Percentiles rank a stretch among this genome's conserved stretches.
These are phyloP conservation scores for Volvariella surrecta DNA, from an alignment of 1,284 basidiomycete species.

Conservation along the genomic window DNA sequence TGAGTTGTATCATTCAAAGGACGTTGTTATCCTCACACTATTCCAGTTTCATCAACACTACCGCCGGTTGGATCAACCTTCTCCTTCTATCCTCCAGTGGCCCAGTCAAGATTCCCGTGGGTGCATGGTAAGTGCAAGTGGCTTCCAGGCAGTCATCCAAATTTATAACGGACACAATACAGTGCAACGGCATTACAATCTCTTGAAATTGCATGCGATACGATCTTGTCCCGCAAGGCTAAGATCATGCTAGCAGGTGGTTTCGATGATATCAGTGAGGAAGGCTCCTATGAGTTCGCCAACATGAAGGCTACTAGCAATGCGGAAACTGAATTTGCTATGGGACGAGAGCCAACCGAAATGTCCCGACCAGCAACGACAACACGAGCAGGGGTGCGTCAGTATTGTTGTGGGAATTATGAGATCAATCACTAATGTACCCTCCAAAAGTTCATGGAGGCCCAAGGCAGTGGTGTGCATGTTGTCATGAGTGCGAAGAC, in stretches of 20 bases:
- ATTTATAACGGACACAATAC: conserved; percentile 1
- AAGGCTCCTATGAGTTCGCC: conserved; percentile 95
- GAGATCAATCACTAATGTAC: too few species aligned
- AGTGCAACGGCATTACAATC: conserved; percentile 97
- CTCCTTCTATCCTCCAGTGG: conserved; percentile 91
- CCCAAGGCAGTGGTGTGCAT: conserved; percentile 94
- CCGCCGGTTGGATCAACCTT: conserved; percentile 96
- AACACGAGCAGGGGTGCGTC: conserved; percentile 80
- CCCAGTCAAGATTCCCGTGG: conserved; percentile 98
- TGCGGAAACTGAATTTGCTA: conserved; percentile 93
- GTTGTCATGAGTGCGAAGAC: conserved; percentile 96
- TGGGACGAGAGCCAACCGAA: conserved; percentile 97
- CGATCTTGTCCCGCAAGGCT: conserved; percentile 90
- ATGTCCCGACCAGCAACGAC: conserved; percentile 97
- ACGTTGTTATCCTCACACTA: conserved; percentile 3
- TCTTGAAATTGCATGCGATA: conserved; percentile 96
- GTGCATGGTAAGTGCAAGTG: conserved; percentile 75
- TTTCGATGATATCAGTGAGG: conserved; percentile 96
- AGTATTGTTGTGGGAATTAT: too few species aligned
- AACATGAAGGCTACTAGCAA: conserved; percentile 99
- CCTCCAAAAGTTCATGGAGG: conserved; percentile 81
- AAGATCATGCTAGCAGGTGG: conserved; percentile 99
- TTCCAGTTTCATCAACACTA: conserved; percentile 89
- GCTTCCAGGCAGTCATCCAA: not conserved
- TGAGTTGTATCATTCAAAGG: conserved; percentile 30